Conservation (phyloP, 176 grass and related monocot genomes). For the Triticum urartu region DNA sequence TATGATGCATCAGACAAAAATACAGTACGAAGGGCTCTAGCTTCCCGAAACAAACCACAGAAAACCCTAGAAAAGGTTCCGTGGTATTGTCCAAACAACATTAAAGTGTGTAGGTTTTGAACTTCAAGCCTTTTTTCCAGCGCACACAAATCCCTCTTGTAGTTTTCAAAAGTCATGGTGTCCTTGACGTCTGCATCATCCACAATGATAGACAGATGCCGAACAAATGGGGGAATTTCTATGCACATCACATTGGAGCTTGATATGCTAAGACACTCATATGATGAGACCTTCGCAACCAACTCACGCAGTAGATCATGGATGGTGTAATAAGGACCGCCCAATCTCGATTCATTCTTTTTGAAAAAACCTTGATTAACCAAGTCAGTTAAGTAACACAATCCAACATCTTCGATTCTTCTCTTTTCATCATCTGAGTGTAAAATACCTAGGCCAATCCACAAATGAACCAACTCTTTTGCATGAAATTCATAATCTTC, state of each 20-base stretch:
- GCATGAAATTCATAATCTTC: conserved; percentile 5
- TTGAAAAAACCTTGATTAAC: not conserved
- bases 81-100: not conserved
- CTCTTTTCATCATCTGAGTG: not conserved
- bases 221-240: not conserved
- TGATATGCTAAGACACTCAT: conserved; percentile 20
- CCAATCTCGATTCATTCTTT: not conserved
- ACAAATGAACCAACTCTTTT: conserved; percentile 11
- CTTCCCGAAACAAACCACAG: not conserved
- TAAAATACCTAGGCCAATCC: conserved; percentile 29
- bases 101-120: conserved; percentile 3
- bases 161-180: not conserved
- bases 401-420: conserved; percentile 4
- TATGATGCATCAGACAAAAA: not conserved
- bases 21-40: not conserved
- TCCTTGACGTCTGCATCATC: not conserved
- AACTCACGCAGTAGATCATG: conserved; percentile 32
- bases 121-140: not conserved
- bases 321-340: not conserved
- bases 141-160: not conserved
- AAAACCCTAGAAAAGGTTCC: not conserved
- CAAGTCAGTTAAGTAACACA: not conserved
- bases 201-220: conserved; percentile 27
- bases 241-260: not conserved
- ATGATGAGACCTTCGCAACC: not conserved